Base-by-base conservation (phyloP, 2,329 filamentous ascomycete genomes). In the Biscogniauxia sp. region DNA sequence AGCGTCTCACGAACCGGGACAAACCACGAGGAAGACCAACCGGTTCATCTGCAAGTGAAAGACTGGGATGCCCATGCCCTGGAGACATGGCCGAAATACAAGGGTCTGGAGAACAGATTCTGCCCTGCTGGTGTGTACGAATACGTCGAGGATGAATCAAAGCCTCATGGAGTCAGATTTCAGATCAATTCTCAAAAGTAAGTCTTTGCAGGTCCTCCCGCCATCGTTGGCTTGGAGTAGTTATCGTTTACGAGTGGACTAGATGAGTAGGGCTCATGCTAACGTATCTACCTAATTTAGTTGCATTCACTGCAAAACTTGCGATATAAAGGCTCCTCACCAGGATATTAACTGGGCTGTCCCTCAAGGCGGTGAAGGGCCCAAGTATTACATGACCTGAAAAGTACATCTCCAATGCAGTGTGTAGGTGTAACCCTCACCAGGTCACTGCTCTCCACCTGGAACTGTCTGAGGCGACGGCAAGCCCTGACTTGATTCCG, bases 261-360 rank as follows among this genome's bases (percentile, higher is more conserved):
- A 2, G 7, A 51, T 20, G 20, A 20, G n/a, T 26, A n/a, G 9
- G 9, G 25, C 50, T 41, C 57, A 64, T 53, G 65, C 78, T 72
- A 74, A 73, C 55, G 1, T 55, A 11, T n/a, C 19, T 55, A 11
- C n/a, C 19, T 11, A 50, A 19, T 20, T 50, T 68, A 97, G 93
- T 79, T 99, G 95, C 76, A 96, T 99, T 66, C 95, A 99, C 79
- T 99, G 95, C 84, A 99, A 99, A 84, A 99, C 95, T 15, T 99
- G 95, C 76, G 95, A 99, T 77, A 99, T 99, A 80, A 99, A 99
- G 80, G 94, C 92, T 17, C 95, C 95, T 7, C 86, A 89, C 64
- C 95, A 99, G 80, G 95, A 98, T 74, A 98, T 99, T 78, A 97
- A 97, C 77, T 97, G 92, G 92, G 87, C 92, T 69, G 95, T 95